Percentiles rank a stretch among this genome's conserved stretches.
Evolutionary conservation across 495 filamentous ascomycete species (phyloP).

Genomic region (Aspergillus diversus): DNA sequence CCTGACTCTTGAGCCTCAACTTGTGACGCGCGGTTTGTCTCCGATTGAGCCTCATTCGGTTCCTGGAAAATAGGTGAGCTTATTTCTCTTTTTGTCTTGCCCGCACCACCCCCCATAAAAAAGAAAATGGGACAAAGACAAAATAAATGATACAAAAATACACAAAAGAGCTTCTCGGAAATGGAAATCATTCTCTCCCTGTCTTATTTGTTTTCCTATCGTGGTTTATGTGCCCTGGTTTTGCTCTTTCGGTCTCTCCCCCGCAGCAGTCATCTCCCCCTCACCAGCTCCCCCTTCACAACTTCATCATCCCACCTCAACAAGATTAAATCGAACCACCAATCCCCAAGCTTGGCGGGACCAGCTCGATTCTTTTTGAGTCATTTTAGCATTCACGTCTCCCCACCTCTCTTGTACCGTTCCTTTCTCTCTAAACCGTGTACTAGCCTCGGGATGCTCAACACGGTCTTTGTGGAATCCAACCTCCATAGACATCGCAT

Average conservation of each 20-base stretch:
- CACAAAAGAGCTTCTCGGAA: too few species aligned
- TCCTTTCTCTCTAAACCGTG: not conserved
- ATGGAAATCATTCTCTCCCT: not conserved
- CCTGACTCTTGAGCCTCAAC: constrained; percentile 21
- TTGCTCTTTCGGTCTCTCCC: not conserved
- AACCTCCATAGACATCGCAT: too few species aligned
- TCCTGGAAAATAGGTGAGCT: constrained; percentile 29
- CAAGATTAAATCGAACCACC: not conserved
- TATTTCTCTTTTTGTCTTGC: constrained; percentile 14
- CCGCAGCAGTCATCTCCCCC: not conserved
- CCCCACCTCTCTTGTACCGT: not conserved
- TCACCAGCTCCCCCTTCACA: not conserved
- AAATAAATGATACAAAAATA: not conserved
- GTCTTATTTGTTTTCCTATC: constrained; percentile 2
- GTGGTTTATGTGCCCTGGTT: not conserved
- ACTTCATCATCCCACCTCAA: not conserved
- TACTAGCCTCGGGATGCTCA: too few species aligned
- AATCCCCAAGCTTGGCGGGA: too few species aligned
- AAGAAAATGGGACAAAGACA: not conserved
- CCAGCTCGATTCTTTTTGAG: not conserved
- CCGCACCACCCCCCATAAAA: not conserved
- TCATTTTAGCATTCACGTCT: not conserved
- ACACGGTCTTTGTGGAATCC: too few species aligned
- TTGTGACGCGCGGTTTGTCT: constrained; percentile 27
- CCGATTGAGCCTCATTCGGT: constrained; percentile 34